A percentile compares a stretch with the other conserved stretches of the same genome.
Evolutionary conservation across 345 rosid species (phyloP).

Genomic region (Citrus sp.): DNA sequence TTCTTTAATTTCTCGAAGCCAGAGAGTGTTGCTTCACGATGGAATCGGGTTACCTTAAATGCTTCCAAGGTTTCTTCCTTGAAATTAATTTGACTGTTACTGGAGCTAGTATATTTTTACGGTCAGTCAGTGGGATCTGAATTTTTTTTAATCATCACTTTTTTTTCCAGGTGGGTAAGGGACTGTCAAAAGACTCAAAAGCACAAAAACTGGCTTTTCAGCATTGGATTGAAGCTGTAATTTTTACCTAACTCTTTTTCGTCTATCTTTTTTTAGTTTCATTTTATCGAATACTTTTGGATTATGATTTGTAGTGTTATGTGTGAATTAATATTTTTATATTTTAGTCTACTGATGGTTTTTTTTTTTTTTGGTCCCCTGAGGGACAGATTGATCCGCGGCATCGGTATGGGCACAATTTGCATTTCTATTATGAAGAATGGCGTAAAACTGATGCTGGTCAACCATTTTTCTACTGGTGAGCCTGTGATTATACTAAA

Average conservation of each 20-base stretch:
- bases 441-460: slow-evolving; percentile 77
- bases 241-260: too few species aligned
- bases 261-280: too few species aligned
- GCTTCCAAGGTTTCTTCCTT: slow-evolving; percentile 66
- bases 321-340: neutral
- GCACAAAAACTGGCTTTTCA: slow-evolving; percentile 88
- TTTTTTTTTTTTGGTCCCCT: too few species aligned
- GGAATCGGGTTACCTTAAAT: slow-evolving; percentile 69
- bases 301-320: neutral
- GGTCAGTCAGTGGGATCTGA: neutral
- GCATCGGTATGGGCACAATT: slow-evolving; percentile 82
- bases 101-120: neutral
- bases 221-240: slow-evolving; percentile 86
- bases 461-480: slow-evolving; percentile 96
- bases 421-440: slow-evolving; percentile 70
- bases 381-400: slow-evolving; percentile 81
- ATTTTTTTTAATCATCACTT: neutral
- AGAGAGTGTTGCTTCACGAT: slow-evolving; percentile 68
- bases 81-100: neutral
- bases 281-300: neutral
- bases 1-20: slow-evolving; percentile 70
- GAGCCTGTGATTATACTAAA: neutral
- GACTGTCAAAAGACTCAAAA: slow-evolving; percentile 55
- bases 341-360: neutral
- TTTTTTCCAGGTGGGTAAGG: slow-evolving; percentile 65